phyloP scores from a whole-genome alignment of 2,329 filamentous ascomycete genomes.

The Talaromyces verruculosus region DNA sequence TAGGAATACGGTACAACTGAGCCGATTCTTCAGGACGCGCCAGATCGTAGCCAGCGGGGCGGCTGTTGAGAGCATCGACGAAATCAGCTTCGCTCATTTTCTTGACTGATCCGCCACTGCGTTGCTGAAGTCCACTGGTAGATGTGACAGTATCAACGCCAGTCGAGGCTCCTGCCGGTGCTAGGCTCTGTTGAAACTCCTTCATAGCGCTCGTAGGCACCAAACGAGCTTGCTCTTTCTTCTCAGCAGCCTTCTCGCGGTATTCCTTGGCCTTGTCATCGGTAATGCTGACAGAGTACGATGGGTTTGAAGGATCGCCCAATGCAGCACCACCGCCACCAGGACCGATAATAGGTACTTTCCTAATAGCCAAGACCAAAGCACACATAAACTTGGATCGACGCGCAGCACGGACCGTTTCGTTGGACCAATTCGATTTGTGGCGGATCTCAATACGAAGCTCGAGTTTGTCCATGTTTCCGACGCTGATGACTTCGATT shows the following conservation, averaged over 20 bases:
- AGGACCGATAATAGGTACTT: constrained; percentile 80
- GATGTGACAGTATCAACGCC: constrained; percentile 33
- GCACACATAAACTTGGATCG: constrained; percentile 98
- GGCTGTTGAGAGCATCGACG: constrained; percentile 36
- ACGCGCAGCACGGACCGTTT: constrained; percentile 73
- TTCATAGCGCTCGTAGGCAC: constrained; percentile 50
- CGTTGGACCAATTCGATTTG: constrained; percentile 92
- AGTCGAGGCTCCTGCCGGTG: constrained; percentile 26
- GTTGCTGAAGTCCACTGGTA: constrained; percentile 28
- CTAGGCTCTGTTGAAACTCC: constrained; percentile 22
- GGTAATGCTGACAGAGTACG: constrained; percentile 74
- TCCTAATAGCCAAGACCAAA: constrained; percentile 77
- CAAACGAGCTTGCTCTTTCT: constrained; percentile 66
- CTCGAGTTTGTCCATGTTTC: constrained; percentile 82
- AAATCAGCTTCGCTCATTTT: constrained; percentile 36
- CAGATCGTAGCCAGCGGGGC: constrained; percentile 34
- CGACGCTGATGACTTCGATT: constrained; percentile 74
- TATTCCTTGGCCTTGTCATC: constrained; percentile 66
- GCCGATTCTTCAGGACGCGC: constrained; percentile 32
- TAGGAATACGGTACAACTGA: constrained; percentile 30
- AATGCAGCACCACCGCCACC: constrained; percentile 68
- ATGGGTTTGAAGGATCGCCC: constrained; percentile 66
- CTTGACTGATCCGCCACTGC: constrained; percentile 31
- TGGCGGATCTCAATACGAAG: constrained; percentile 82
- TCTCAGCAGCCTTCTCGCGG: constrained; percentile 59